A percentile compares a stretch with the other conserved stretches of the same genome.
phyloP scores from a whole-genome alignment of 495 filamentous ascomycete species.

The Penicillium coffeae region DNA sequence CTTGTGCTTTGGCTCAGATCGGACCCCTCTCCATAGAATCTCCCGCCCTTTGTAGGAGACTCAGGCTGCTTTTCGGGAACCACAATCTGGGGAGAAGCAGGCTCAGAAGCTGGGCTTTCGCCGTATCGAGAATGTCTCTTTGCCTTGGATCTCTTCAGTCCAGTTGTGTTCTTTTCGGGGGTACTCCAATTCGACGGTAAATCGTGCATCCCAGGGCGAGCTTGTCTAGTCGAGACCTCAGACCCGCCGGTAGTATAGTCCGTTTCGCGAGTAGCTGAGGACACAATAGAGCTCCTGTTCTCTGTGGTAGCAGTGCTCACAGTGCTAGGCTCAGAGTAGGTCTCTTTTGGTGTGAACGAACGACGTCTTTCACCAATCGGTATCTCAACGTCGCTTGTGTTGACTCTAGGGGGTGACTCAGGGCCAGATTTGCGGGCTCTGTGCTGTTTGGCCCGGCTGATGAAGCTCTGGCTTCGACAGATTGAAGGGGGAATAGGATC shows the following conservation, averaged over 20 bases:
- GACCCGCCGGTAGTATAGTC: constrained; percentile 30
- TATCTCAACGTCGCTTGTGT: constrained; percentile 56
- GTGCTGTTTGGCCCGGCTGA: constrained; percentile 41
- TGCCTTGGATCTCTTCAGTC: constrained; percentile 53
- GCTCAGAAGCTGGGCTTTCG: constrained; percentile 33
- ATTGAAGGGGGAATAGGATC: constrained; percentile 69
- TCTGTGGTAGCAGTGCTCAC: constrained; percentile 31
- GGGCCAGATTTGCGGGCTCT: constrained; percentile 29
- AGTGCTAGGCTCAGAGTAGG: constrained; percentile 37
- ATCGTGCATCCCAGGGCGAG: constrained; percentile 20
- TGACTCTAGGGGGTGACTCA: constrained; percentile 39
- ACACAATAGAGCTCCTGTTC: constrained; percentile 30
- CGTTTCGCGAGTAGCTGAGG: constrained; percentile 35
- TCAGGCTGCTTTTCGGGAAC: constrained; percentile 4
- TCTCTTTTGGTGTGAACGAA: constrained; percentile 31
- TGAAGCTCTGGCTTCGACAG: constrained; percentile 48
- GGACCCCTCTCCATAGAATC: constrained; percentile 23
- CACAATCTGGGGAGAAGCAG: constrained; percentile 17
- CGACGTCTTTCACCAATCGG: constrained; percentile 69
- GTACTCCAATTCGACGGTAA: constrained; percentile 25
- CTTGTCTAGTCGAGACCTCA: constrained; percentile 21
- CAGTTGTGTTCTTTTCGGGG: constrained; percentile 28
- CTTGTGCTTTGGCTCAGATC: constrained; percentile 4
- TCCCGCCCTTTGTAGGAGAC: not conserved
- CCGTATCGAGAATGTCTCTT: constrained; percentile 47